Base-by-base conservation (phyloP, 441 rosid species). In the Populus hybrid region DNA sequence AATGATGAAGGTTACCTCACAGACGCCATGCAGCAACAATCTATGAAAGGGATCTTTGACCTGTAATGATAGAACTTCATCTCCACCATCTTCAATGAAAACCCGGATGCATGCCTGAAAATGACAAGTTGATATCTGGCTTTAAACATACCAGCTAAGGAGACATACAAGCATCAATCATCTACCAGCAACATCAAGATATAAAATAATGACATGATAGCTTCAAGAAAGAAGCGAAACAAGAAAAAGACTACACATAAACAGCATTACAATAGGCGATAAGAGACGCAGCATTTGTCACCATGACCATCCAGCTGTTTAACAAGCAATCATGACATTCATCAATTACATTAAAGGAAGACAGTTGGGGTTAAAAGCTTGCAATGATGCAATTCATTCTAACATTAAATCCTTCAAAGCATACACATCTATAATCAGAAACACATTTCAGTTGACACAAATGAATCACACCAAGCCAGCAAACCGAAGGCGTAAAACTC, bases 41-140 rank as follows among this genome's bases (percentile, higher is more conserved):
- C 98, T 85, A 63, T 87, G 97, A 75, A 95, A 95, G 64, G 98
- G 93, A 78, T 95, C 98, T 86, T 90, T 94, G 81, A 95, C 94
- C 81, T 79, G 84, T 64, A 91, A 82, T 34, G 83, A 81, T 67
- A 95, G 96, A 75, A 84, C 85, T 40, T 82, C 92, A 77, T 86
- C 89, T 70, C 74, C 75, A 19, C 86, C 82, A 67, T 88, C 92
- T 64, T 79, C 79, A 66, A 93, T 82, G 82, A 91, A 93, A 19
- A 87, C 80, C 74, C 92, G 86, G 64, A 95, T 75, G 82, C 94
- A 88, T 50, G 78, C 87, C 98, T 95, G 85, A 72, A 53, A 76
- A 70, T 30, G 40, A 12, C 64, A 57, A 71, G 73, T 34, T 38
- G 50, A 9, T 64, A 63, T 30, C n/a, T 38, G 67, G 69, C 68